phyloP scores from a whole-genome alignment of 768 basidiomycete species.

The Tylopilus felleus region DNA sequence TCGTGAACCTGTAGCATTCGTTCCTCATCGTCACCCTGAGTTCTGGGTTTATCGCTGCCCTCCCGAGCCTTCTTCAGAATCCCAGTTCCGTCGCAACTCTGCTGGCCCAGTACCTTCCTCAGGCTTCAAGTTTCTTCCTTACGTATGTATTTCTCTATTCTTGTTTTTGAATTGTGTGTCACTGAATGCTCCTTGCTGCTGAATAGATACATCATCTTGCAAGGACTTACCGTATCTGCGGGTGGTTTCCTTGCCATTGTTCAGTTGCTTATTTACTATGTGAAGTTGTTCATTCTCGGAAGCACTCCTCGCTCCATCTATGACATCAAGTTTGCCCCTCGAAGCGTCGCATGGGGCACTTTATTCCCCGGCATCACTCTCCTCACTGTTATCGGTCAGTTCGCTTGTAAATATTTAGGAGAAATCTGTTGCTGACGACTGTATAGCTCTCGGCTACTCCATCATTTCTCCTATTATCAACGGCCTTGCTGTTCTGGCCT shows the following conservation, averaged over 20 bases:
- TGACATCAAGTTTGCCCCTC: conserved; percentile 72
- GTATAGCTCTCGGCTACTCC: conserved; percentile 68
- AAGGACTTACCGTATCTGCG: conserved; percentile 76
- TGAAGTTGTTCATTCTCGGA: conserved; percentile 83
- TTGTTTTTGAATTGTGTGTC: background rate
- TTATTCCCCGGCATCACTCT: conserved; percentile 69
- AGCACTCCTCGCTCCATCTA: conserved; percentile 87
- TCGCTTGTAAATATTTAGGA: no score
- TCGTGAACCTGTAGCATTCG: conserved; percentile 58
- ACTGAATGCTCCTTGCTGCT: background rate
- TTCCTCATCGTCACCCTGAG: conserved; percentile 88
- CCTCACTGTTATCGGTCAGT: conserved; percentile 76
- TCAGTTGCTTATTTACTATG: conserved; percentile 78
- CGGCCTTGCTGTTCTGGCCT: conserved; percentile 77
- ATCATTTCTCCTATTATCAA: conserved; percentile 93
- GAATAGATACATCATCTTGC: conserved; percentile 67
- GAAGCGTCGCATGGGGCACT: conserved; percentile 74
- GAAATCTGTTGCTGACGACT: background rate
- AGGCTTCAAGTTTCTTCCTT: conserved; percentile 87
- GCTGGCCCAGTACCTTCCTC: conserved; percentile 76
- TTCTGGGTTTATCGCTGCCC: conserved; percentile 76
- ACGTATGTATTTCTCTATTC: conserved; percentile 45
- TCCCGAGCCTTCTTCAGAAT: conserved; percentile 59
- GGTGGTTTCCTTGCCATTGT: conserved; percentile 80
- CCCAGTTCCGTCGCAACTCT: conserved; percentile 66